phyloP scores from a whole-genome alignment of 345 rosid genomes.

The Brassica incana region DNA sequence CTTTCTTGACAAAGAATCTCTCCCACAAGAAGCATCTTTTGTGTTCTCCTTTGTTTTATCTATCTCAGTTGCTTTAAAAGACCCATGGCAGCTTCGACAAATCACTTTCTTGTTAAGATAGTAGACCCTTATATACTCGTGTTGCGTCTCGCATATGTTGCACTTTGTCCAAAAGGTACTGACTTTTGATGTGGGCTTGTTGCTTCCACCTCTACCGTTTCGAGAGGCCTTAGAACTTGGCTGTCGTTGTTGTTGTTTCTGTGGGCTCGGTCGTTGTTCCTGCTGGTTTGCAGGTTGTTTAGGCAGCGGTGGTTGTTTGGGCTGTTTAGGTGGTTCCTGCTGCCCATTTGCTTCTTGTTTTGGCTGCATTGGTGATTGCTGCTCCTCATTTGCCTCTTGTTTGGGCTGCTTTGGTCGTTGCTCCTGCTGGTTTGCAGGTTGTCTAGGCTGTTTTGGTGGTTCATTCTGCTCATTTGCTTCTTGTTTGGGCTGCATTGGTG shows the following conservation, averaged over 20 bases:
- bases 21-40: slow-evolving; percentile 24
- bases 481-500: slow-evolving; percentile 6
- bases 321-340: background rate
- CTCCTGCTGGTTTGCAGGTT: background rate
- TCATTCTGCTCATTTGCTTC: background rate
- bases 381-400: background rate
- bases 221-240: slow-evolving; percentile 7
- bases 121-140: slow-evolving; percentile 61
- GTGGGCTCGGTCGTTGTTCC: background rate
- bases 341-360: background rate
- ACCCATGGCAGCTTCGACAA: slow-evolving; percentile 65
- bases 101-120: slow-evolving; percentile 68
- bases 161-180: slow-evolving; percentile 82
- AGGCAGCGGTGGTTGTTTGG: background rate
- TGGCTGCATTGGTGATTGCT: background rate
- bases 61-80: slow-evolving; percentile 68
- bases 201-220: background rate
- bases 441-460: background rate
- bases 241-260: slow-evolving; percentile 13
- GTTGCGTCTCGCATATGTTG: slow-evolving; percentile 52
- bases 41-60: slow-evolving; percentile 16
- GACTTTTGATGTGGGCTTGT: slow-evolving; percentile 33
- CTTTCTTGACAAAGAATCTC: slow-evolving; percentile 38
- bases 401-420: background rate
- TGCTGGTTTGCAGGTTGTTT: background rate